Evolutionary conservation across 2,329 filamentous ascomycete genomes (phyloP).

Genomic region (Hortaea sp.): DNA sequence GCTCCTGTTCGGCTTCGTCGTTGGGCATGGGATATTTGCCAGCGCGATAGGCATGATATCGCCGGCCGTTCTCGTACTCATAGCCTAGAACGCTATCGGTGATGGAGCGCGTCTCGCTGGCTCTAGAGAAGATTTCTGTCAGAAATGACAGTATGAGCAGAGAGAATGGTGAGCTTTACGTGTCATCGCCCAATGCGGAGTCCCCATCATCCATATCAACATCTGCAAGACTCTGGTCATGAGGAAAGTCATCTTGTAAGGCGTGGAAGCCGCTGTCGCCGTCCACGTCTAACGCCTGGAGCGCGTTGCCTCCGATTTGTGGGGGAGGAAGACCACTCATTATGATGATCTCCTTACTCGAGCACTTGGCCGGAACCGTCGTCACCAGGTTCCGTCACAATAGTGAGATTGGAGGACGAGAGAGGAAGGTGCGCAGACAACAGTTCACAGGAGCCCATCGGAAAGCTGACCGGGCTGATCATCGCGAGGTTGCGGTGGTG

Average conservation of each 20-base stretch:
- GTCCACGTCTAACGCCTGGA: not conserved
- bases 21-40: constrained; percentile 12
- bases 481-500: not conserved
- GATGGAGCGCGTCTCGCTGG: constrained; percentile 1
- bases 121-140: not conserved
- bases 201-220: not conserved
- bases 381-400: not conserved
- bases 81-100: constrained; percentile 4
- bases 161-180: not conserved
- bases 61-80: constrained; percentile 7
- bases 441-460: not conserved
- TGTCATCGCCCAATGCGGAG: not conserved
- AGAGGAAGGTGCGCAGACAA: not conserved
- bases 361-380: too few relatives aligned
- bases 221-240: not conserved
- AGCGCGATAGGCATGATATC: constrained; percentile 7
- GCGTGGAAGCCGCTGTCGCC: not conserved
- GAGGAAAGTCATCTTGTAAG: not conserved
- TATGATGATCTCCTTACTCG: too few relatives aligned
- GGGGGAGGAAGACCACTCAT: too few relatives aligned
- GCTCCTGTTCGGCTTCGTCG: constrained; percentile 12
- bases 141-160: too few relatives aligned
- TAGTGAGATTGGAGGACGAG: not conserved
- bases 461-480: not conserved
- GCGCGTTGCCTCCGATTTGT: too few relatives aligned